These are phyloP conservation scores for Exophiala oligosperma DNA, from an alignment of 2,329 filamentous ascomycete genomes.

Conservation along the genomic window DNA sequence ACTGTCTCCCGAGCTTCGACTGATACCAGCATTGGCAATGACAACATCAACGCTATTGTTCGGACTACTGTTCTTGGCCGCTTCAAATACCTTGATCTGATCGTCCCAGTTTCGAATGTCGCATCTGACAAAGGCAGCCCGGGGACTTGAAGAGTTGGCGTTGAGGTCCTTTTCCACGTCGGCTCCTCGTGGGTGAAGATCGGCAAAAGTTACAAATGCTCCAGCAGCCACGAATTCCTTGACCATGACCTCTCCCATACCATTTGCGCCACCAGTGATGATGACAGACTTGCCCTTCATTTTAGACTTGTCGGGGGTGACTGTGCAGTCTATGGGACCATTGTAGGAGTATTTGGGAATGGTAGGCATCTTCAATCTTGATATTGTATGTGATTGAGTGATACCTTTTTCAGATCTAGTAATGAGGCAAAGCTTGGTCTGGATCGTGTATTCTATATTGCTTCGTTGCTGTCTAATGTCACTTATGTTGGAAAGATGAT, in stretches of 20 bases:
- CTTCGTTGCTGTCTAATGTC: too few relatives aligned
- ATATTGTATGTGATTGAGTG: not conserved
- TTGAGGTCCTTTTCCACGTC: slow-evolving; percentile 15
- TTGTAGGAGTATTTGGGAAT: slow-evolving; percentile 10
- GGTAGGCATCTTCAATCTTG: slow-evolving; percentile 2
- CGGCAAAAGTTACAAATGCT: slow-evolving; percentile 44
- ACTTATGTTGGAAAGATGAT: too few relatives aligned
- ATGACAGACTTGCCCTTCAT: slow-evolving; percentile 34
- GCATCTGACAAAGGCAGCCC: slow-evolving; percentile 39
- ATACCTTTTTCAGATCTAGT: not conserved
- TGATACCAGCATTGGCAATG: slow-evolving; percentile 51
- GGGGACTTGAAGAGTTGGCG: not conserved
- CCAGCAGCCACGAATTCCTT: slow-evolving; percentile 39
- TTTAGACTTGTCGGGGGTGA: slow-evolving; percentile 37
- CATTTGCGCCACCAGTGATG: slow-evolving; percentile 30
- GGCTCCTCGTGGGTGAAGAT: slow-evolving; percentile 14
- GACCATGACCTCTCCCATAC: slow-evolving; percentile 42
- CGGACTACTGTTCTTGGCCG: slow-evolving; percentile 39
- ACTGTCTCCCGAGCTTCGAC: slow-evolving; percentile 35
- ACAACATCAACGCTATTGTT: slow-evolving; percentile 46
- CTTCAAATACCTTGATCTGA: slow-evolving; percentile 44
- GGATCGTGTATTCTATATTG: too few relatives aligned
- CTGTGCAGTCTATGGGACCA: slow-evolving; percentile 13
- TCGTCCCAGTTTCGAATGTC: slow-evolving; percentile 48
- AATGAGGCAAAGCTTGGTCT: not conserved